A percentile compares a stretch with the other conserved stretches of the same genome.
phyloP scores from a whole-genome alignment of 2,329 filamentous ascomycete genomes.

The Aspergillus intermedius region DNA sequence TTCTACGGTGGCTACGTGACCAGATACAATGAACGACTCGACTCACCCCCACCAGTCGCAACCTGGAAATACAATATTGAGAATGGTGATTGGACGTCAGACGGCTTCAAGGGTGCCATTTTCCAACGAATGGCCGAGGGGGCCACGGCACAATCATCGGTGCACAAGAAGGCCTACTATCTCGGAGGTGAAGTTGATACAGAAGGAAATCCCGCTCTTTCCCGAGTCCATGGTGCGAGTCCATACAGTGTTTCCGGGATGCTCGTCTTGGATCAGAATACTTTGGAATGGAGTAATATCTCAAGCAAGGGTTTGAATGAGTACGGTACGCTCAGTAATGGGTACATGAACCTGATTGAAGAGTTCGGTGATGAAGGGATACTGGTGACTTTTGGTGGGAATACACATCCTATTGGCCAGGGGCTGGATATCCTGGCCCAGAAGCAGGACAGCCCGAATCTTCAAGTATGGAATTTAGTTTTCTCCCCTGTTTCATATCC shows the following conservation, averaged over 20 bases:
- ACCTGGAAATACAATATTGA: conserved; percentile 5
- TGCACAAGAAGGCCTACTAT: conserved; percentile 5
- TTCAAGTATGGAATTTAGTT: too few relatives aligned
- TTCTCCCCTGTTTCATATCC: too few relatives aligned
- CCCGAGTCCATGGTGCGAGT: conserved; percentile 1
- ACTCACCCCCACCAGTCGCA: conserved; percentile 1
- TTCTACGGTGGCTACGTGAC: conserved; percentile 7
- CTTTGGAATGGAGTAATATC: conserved; percentile 2
- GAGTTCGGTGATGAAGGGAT: conserved; percentile 3
- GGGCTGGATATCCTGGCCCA: conserved; percentile 1
- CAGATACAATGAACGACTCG: background rate
- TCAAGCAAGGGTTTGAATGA: conserved; percentile 3
- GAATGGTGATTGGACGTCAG: background rate
- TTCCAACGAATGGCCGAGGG: conserved; percentile 2
- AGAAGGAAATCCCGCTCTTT: conserved; percentile 2
- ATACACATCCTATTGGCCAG: conserved; percentile 4
- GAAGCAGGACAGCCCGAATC: background rate
- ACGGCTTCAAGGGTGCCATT: conserved; percentile 1
- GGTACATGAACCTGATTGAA: conserved; percentile 5
- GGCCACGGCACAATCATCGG: conserved; percentile 1
- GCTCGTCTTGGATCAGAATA: conserved; percentile 1
- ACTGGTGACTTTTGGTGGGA: conserved; percentile 6
- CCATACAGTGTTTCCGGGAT: conserved; percentile 2
- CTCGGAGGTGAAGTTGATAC: conserved; percentile 2
- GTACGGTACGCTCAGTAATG: conserved; percentile 4